Evolutionary conservation across 2,329 filamentous ascomycete species (phyloP).

Genomic region (Aspergillus thermomutatus): DNA sequence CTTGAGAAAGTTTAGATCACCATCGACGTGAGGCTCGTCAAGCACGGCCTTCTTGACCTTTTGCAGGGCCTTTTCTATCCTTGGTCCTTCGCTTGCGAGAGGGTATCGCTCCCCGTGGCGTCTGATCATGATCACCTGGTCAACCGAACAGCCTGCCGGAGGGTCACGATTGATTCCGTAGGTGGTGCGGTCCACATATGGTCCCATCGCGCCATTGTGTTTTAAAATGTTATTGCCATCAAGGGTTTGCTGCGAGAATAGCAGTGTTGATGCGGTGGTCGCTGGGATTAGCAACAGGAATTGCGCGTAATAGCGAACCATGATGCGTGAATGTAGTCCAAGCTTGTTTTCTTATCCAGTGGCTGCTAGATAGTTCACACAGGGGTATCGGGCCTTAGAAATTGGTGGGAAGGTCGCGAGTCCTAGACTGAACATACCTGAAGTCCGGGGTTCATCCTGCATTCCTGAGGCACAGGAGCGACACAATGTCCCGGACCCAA

Average conservation of each 20-base stretch:
- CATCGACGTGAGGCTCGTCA: slow-evolving; percentile 4
- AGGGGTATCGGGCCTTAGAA: no score
- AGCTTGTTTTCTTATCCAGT: no score
- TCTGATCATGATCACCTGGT: slow-evolving; percentile 23
- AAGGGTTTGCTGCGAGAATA: slow-evolving; percentile 7
- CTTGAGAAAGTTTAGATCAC: slow-evolving; percentile 17
- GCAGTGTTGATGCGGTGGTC: background rate
- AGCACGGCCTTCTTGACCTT: slow-evolving; percentile 12
- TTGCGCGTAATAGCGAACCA: background rate
- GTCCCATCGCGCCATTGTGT: slow-evolving; percentile 18
- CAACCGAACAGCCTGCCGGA: slow-evolving; percentile 17
- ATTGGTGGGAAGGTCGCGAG: no score
- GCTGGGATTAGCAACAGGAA: background rate
- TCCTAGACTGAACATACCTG: background rate
- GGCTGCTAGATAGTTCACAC: no score
- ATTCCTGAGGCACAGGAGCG: background rate
- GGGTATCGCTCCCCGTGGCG: slow-evolving; percentile 25
- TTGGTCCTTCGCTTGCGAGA: background rate
- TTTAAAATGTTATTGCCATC: slow-evolving; percentile 20
- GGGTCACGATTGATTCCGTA: slow-evolving; percentile 19
- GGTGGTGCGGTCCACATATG: slow-evolving; percentile 14
- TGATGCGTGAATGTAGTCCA: background rate
- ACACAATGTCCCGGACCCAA: no score
- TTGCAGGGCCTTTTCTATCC: slow-evolving; percentile 11
- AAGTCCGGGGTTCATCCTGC: background rate